These are phyloP conservation scores for Pseudogymnoascus sp. DNA, from an alignment of 2,329 filamentous ascomycete species.

Conservation along the genomic window DNA sequence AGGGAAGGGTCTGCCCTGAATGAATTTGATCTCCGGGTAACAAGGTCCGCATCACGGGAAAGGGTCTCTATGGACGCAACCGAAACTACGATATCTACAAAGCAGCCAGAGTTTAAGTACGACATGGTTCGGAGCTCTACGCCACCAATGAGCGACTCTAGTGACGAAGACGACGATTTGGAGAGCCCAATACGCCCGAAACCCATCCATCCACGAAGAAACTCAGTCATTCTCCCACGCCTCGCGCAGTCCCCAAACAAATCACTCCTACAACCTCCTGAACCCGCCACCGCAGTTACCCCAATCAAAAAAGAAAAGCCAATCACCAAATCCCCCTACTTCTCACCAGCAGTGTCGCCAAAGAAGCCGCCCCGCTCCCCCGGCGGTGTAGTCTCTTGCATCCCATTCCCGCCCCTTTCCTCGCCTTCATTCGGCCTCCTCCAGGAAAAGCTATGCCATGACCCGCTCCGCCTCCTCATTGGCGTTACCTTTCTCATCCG, in stretches of 20 bases:
- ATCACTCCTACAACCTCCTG: background rate
- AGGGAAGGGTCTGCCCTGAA: background rate
- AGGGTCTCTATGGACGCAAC: background rate
- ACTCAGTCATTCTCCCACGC: background rate
- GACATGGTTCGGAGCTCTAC: background rate
- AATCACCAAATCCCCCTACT: slow-evolving; percentile 25
- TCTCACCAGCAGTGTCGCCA: slow-evolving; percentile 11
- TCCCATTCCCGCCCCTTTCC: slow-evolving; percentile 60
- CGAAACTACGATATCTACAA: background rate
- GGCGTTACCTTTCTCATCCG: slow-evolving; percentile 80
- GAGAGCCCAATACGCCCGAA: background rate
- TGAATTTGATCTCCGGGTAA: background rate
- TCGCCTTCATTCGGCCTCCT: slow-evolving; percentile 64
- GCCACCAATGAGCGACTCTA: background rate
- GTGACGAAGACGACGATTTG: background rate
- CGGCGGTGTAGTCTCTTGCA: slow-evolving; percentile 35
- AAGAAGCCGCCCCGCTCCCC: slow-evolving; percentile 10
- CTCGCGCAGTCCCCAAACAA: background rate
- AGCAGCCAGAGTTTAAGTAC: background rate
- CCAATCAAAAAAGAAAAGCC: background rate
- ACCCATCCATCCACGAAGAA: background rate
- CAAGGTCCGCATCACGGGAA: background rate
- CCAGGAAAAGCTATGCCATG: slow-evolving; percentile 66
- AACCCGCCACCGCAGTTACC: background rate
- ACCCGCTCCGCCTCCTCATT: slow-evolving; percentile 73